These are phyloP conservation scores for Adenanthera pavonina DNA, from an alignment of 306 rosid genomes.

Conservation along the genomic window DNA sequence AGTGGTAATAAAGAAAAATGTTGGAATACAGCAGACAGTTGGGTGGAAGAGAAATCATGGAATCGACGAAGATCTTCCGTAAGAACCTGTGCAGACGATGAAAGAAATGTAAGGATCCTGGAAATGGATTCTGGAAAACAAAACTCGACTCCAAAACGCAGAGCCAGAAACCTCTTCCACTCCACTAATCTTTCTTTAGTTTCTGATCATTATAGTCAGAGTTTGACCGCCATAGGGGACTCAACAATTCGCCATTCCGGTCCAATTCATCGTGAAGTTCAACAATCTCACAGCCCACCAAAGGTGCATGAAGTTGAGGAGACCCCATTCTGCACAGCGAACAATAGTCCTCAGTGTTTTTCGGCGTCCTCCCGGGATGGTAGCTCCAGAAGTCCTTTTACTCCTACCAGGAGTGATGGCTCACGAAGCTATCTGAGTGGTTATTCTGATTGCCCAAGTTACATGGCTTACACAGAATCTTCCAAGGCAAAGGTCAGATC, in stretches of 20 bases:
- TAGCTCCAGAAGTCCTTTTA: slow-evolving; percentile 60
- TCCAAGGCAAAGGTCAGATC: slow-evolving; percentile 80
- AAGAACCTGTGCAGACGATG: slow-evolving; percentile 48
- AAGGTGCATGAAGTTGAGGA: slow-evolving; percentile 53
- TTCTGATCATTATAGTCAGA: slow-evolving; percentile 54
- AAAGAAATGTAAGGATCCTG: slow-evolving; percentile 49
- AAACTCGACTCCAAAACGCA: slow-evolving; percentile 42
- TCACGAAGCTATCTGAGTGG: slow-evolving; percentile 62
- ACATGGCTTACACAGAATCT: slow-evolving; percentile 86
- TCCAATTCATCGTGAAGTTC: slow-evolving; percentile 53
- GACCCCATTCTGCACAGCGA: slow-evolving; percentile 54
- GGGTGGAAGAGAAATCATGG: slow-evolving; percentile 45
- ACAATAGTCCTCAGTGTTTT: slow-evolving; percentile 57
- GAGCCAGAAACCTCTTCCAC: slow-evolving; percentile 49
- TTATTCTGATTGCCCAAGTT: slow-evolving; percentile 66
- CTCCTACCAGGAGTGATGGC: slow-evolving; percentile 74
- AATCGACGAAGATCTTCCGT: slow-evolving; percentile 47
- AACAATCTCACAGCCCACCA: slow-evolving; percentile 53
- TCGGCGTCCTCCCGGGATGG: slow-evolving; percentile 61
- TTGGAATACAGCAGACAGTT: slow-evolving; percentile 37
- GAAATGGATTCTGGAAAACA: slow-evolving; percentile 60
- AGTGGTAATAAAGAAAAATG: slow-evolving; percentile 38
- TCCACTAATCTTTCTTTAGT: slow-evolving; percentile 40
- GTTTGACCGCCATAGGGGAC: slow-evolving; percentile 60
- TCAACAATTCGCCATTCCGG: slow-evolving; percentile 55